A percentile compares a stretch with the other conserved stretches of the same genome.
Evolutionary conservation across 768 basidiomycete genomes (phyloP).

Genomic region (Auricularia cornea): DNA sequence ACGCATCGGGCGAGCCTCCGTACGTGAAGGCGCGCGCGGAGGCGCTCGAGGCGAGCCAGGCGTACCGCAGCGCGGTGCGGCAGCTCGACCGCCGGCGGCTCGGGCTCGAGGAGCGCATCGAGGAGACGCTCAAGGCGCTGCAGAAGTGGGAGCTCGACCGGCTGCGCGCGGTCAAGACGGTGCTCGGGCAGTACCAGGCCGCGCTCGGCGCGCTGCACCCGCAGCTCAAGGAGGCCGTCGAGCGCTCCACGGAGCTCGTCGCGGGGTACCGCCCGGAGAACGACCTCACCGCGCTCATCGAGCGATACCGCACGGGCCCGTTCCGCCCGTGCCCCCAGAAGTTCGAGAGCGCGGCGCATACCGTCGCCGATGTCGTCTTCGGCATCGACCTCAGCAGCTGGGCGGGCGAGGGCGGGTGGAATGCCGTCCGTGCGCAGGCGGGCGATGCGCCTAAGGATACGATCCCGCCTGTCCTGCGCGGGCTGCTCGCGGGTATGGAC

Average conservation of each 20-base stretch:
- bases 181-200: constrained; percentile 80
- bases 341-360: constrained; percentile 78
- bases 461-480: constrained; percentile 66
- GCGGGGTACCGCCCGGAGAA: constrained; percentile 83
- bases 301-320: constrained; percentile 87
- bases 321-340: constrained; percentile 82
- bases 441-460: constrained; percentile 47
- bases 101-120: constrained; percentile 76
- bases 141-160: constrained; percentile 85
- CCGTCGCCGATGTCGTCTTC: constrained; percentile 79
- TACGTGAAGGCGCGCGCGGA: constrained; percentile 66
- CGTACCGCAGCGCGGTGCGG: constrained; percentile 73
- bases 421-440: constrained; percentile 35
- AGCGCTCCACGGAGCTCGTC: constrained; percentile 66
- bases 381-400: constrained; percentile 88
- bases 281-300: constrained; percentile 79
- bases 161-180: constrained; percentile 76
- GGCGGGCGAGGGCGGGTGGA: constrained; percentile 75
- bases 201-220: constrained; percentile 67
- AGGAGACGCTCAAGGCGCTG: constrained; percentile 68
- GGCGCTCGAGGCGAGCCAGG: constrained; percentile 71
- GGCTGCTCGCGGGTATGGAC: constrained; percentile 54
- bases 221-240: constrained; percentile 52
- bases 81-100: constrained; percentile 80
- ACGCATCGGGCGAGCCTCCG: constrained; percentile 48